These are phyloP conservation scores for Leishmania tropica DNA, from an alignment of 208 protist species.

Conservation along the genomic window DNA sequence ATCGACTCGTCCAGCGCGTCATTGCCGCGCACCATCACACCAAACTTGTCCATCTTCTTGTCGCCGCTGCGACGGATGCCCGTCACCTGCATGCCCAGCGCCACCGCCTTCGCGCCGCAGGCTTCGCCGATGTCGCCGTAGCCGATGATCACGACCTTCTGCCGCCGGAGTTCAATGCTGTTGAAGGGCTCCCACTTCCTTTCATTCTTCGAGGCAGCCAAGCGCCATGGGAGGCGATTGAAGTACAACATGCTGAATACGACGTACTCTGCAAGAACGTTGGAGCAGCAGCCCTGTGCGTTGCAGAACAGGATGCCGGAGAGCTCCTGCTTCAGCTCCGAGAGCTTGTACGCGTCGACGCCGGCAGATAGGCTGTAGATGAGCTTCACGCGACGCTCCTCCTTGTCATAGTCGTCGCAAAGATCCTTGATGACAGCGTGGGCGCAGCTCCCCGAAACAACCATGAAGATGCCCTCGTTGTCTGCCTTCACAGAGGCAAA, in stretches of 20 bases:
- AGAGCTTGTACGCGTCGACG: conserved; percentile 64
- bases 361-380: conserved; percentile 81
- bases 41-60: conserved; percentile 52
- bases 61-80: conserved; percentile 59
- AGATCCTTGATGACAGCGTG: conserved; percentile 52
- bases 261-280: conserved; percentile 81
- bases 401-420: conserved; percentile 47
- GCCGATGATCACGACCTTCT: conserved; percentile 81
- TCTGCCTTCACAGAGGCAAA: conserved; percentile 8
- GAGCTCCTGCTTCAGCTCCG: conserved; percentile 47
- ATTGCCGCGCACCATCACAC: conserved; percentile 53
- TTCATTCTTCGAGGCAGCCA: conserved; percentile 45
- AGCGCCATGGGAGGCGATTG: conserved; percentile 75
- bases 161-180: conserved; percentile 50
- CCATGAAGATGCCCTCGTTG: conserved; percentile 14
- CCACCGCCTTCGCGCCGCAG: conserved; percentile 39
- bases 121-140: conserved; percentile 84
- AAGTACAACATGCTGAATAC: conserved; percentile 86
- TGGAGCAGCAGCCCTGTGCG: conserved; percentile 64
- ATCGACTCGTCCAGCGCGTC: conserved; percentile 56
- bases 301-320: conserved; percentile 70
- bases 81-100: conserved; percentile 78
- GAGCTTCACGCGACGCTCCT: conserved; percentile 62
- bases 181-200: conserved; percentile 84
- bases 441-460: conserved; percentile 12